phyloP scores from a whole-genome alignment of 2,329 filamentous ascomycete species.

The Talaromyces sp. region DNA sequence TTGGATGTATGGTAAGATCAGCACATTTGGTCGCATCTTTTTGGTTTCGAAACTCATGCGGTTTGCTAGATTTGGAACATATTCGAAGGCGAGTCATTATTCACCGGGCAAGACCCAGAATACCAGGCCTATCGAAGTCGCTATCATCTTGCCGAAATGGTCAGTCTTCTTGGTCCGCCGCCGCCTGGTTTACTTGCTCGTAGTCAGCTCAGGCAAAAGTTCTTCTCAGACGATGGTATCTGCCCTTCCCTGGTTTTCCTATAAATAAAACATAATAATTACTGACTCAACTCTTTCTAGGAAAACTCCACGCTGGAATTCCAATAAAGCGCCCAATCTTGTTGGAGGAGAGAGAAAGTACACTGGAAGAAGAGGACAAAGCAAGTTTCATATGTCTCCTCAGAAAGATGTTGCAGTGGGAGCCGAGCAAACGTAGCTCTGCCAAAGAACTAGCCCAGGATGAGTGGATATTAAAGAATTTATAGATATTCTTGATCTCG shows the following conservation, averaged over 20 bases:
- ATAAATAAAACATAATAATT: not conserved
- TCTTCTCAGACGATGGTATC: constrained; percentile 4
- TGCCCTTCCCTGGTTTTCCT: not conserved
- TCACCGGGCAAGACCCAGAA: constrained; percentile 39
- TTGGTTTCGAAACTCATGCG: too few relatives aligned
- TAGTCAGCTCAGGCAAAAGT: constrained; percentile 19
- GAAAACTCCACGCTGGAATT: not conserved
- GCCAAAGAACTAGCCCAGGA: constrained; percentile 26
- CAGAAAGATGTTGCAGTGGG: constrained; percentile 9
- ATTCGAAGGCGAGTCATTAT: constrained; percentile 45
- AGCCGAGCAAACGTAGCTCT: constrained; percentile 21
- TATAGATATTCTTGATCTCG: not conserved
- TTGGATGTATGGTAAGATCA: constrained; percentile 45
- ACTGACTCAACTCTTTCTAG: not conserved
- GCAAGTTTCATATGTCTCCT: not conserved
- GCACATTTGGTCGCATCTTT: not conserved
- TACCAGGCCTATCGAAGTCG: constrained; percentile 38
- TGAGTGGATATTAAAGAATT: constrained; percentile 22
- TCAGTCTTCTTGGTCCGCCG: constrained; percentile 43
- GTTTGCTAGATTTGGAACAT: constrained; percentile 46
- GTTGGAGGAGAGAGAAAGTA: not conserved
- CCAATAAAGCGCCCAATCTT: not conserved
- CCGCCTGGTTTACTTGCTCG: constrained; percentile 32
- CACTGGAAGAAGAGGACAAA: not conserved
- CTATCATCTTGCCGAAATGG: constrained; percentile 48